Evolutionary conservation across 768 basidiomycete genomes (phyloP), one percentile per base, ranked within the genome.

Genomic region (Panellus pusillus): DNA sequence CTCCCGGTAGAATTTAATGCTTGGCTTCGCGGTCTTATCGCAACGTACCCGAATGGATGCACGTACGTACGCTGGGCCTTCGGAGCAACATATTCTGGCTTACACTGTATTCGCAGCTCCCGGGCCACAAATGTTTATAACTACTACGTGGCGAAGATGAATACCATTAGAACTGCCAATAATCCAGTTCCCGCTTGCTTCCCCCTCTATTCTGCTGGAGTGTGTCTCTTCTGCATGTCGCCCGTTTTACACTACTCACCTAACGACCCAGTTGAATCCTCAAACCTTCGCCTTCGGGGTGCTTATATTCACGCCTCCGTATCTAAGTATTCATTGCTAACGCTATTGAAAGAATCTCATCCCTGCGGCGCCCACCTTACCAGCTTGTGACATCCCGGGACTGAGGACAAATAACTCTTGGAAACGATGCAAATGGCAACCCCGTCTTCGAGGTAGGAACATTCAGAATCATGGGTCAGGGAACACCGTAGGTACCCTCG

Each of bases 321-420:
- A 8, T 12, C 12, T 17, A 38, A 39, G 17, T 24, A 24, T 6
- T 24, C 24, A 24, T 24, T 24, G 24, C 24, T 24, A 24, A 24
- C 6, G 24, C 7, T 2, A 17, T 15, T 27, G 18, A 18, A 35
- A 52, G 52, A 20, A 18, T 11, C 52, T 53, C 28, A 17, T 53
- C 11, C 52, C 44, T 18, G 2, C 52, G 1, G 13, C 52, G 6
- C 52, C 52, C 12, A 53, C 37, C 15, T 24, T 46, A 15, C 52
- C 44, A 3, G 19, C 15, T 36, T 53, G 44, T 18, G 24, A 53
- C 27, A 46, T 46, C 52, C 52, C 8, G 45, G 52, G 3, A 53
- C 52, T 5, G 9, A 28, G 18, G 52, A 11, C 38, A 20, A 32
- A 2, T 41, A 2, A 28, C 9, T 8, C 1, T 52, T 1, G 44